Percentiles rank a stretch among this genome's conserved stretches.
Evolutionary conservation across 257 asterid species (phyloP).

Genomic region (Nicotiana noctiflora): DNA sequence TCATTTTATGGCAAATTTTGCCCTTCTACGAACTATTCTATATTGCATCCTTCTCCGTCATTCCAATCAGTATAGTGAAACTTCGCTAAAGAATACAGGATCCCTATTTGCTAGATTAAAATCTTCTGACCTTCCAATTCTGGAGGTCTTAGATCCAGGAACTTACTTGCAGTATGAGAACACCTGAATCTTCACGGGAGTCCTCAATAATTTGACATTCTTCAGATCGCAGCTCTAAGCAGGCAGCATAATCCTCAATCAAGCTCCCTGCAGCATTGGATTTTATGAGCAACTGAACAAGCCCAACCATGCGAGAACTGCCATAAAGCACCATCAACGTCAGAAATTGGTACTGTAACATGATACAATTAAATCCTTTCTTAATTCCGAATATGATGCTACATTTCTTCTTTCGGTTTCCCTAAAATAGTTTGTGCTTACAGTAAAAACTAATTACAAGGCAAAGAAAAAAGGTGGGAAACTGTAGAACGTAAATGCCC

Average conservation of each 20-base stretch:
- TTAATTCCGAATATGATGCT: not conserved
- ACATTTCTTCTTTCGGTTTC: not conserved
- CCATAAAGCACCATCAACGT: slow-evolving; percentile 9
- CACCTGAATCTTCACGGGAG: slow-evolving; percentile 76
- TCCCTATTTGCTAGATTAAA: not conserved
- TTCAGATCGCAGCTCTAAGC: slow-evolving; percentile 90
- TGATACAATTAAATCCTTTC: not conserved
- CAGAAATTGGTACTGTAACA: not conserved
- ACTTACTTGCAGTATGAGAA: slow-evolving; percentile 85
- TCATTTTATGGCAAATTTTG: no score
- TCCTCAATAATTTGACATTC: slow-evolving; percentile 77
- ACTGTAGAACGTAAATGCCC: not conserved
- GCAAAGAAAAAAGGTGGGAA: not conserved
- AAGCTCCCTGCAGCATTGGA: slow-evolving; percentile 56
- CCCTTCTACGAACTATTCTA: no score
- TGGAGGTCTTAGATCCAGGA: not conserved
- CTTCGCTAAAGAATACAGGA: not conserved
- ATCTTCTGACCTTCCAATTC: not conserved
- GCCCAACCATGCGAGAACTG: slow-evolving; percentile 94
- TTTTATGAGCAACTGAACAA: slow-evolving; percentile 77
- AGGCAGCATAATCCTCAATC: slow-evolving; percentile 93
- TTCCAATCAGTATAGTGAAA: not conserved
- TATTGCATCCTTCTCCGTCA: not conserved
- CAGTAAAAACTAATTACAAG: not conserved
- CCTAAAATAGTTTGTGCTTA: not conserved